A percentile compares a stretch with the other conserved stretches of the same genome.
Evolutionary conservation across 2,329 filamentous ascomycete species (phyloP).

Genomic region (Seiridium cupressi): DNA sequence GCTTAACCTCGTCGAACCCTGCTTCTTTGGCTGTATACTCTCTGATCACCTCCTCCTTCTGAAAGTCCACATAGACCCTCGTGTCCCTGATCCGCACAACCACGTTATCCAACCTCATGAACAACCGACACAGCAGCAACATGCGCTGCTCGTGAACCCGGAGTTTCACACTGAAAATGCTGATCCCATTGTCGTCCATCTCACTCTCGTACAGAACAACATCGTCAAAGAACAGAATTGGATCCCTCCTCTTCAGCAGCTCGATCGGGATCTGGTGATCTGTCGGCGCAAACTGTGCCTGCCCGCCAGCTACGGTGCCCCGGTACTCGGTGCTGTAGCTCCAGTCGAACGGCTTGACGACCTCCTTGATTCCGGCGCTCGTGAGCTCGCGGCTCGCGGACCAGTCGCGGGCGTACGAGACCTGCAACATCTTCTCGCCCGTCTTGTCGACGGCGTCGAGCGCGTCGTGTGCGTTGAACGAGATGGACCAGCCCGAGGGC

Average conservation of each 20-base stretch:
- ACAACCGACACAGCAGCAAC: constrained; percentile 81
- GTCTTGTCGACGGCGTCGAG: constrained; percentile 94
- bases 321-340: constrained; percentile 89
- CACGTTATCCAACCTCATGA: constrained; percentile 91
- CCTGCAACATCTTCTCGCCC: constrained; percentile 83
- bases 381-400: constrained; percentile 65
- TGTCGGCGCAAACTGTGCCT: constrained; percentile 22
- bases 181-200: constrained; percentile 95
- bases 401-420: constrained; percentile 91
- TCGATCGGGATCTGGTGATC: constrained; percentile 71
- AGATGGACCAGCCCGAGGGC: constrained; percentile 73
- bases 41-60: constrained; percentile 71
- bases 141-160: constrained; percentile 89
- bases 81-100: constrained; percentile 86
- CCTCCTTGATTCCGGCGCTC: constrained; percentile 84
- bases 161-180: constrained; percentile 84
- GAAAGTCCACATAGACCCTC: constrained; percentile 88
- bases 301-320: constrained; percentile 54
- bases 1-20: constrained; percentile 71
- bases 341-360: constrained; percentile 97
- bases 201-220: constrained; percentile 97
- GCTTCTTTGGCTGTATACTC: constrained; percentile 92
- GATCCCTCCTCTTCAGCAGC: constrained; percentile 82
- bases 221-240: constrained; percentile 95
- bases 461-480: constrained; percentile 83